Conservation (phyloP, 1,139 yeast genomes). For the Hyphopichia pseudoburtonii region DNA sequence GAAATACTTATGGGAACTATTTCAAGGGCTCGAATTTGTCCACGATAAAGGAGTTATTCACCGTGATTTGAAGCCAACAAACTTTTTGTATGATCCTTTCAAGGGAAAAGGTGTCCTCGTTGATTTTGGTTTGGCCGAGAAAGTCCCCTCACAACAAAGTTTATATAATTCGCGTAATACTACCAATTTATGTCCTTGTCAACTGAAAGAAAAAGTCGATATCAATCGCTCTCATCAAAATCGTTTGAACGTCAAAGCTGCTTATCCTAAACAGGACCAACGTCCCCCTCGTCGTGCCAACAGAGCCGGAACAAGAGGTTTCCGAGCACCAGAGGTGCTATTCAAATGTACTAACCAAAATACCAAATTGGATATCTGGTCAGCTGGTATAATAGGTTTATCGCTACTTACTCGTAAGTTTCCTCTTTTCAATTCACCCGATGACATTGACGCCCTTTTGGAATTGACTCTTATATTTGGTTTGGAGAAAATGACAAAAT, state of each 20-base stretch:
- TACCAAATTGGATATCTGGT: conserved; percentile 85
- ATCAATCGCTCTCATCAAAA: conserved; percentile 28
- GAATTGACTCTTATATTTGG: conserved; percentile 90
- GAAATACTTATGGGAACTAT: conserved; percentile 74
- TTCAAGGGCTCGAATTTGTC: conserved; percentile 73
- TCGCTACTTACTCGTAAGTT: conserved; percentile 72
- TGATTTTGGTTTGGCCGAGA: conserved; percentile 91
- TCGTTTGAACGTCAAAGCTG: conserved; percentile 51
- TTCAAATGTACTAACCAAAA: conserved; percentile 85
- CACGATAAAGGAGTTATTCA: conserved; percentile 79
- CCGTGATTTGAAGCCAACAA: conserved; percentile 88
- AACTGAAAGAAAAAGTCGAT: conserved; percentile 22
- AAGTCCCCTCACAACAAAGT: conserved; percentile 15
- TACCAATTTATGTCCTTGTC: conserved; percentile 34
- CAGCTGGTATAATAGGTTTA: conserved; percentile 83
- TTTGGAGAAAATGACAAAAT: conserved; percentile 62
- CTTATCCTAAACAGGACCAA: conserved; percentile 77
- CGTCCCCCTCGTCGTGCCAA: conserved; percentile 92
- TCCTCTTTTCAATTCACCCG: conserved; percentile 86
- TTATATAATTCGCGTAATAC: conserved; percentile 11
- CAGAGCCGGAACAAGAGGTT: conserved; percentile 97
- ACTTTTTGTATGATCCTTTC: conserved; percentile 77
- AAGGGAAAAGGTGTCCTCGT: conserved; percentile 81
- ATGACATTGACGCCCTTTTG: conserved; percentile 86
- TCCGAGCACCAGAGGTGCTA: conserved; percentile 91